phyloP scores from a whole-genome alignment of 1,284 basidiomycete genomes.

The Ustilago nuda region DNA sequence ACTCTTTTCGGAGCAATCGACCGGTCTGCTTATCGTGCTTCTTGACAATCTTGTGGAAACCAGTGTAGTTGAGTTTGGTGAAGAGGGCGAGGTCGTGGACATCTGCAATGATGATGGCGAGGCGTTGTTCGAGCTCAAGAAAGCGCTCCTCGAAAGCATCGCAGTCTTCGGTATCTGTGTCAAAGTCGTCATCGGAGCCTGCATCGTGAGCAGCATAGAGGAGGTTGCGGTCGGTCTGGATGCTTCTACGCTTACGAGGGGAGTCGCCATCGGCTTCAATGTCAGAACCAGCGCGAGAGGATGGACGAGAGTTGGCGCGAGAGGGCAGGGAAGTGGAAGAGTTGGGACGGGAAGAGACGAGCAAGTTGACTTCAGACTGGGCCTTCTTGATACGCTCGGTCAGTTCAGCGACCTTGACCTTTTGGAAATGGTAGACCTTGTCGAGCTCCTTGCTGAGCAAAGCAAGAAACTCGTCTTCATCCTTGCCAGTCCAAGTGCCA shows the following conservation, averaged over 20 bases:
- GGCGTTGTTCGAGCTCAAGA: constrained; percentile 89
- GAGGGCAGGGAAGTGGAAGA: constrained; percentile 56
- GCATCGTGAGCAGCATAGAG: constrained; percentile 71
- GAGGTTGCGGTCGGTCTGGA: constrained; percentile 72
- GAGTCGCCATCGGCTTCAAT: constrained; percentile 27
- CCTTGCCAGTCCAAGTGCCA: constrained; percentile 67
- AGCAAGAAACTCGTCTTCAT: constrained; percentile 68
- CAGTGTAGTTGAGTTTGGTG: constrained; percentile 89
- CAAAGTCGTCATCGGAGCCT: constrained; percentile 72
- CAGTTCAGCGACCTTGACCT: constrained; percentile 75
- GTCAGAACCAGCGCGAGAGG: constrained; percentile 42
- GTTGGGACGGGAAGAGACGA: constrained; percentile 61
- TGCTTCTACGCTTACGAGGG: constrained; percentile 27
- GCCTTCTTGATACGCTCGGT: constrained; percentile 67
- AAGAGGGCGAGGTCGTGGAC: constrained; percentile 97
- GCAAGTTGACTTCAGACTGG: constrained; percentile 66
- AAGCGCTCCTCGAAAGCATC: constrained; percentile 88
- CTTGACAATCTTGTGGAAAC: constrained; percentile 99
- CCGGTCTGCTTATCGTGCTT: constrained; percentile 83
- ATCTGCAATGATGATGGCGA: constrained; percentile 94
- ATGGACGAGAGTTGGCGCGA: constrained; percentile 36
- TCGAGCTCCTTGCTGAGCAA: constrained; percentile 85
- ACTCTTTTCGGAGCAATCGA: constrained; percentile 74
- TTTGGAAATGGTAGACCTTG: constrained; percentile 96
- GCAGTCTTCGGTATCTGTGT: constrained; percentile 77